Percentiles rank a stretch among this genome's conserved stretches.
Evolutionary conservation across 768 basidiomycete genomes (phyloP).

Genomic region (Melanogaster broomeanus): DNA sequence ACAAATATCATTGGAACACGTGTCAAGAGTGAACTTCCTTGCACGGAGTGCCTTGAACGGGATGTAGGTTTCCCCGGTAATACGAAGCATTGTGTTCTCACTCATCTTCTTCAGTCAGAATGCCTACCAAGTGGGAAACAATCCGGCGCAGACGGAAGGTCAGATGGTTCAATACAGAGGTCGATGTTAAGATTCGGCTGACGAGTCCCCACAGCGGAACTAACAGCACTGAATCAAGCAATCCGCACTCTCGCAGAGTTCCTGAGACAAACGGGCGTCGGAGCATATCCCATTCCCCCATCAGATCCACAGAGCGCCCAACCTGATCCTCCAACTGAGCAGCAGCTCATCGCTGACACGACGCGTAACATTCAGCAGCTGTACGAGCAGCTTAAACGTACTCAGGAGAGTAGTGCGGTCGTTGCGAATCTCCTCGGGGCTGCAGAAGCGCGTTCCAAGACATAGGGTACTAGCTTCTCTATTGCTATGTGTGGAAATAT

Average conservation of each 20-base stretch:
- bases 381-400: conserved; percentile 53
- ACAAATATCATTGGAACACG: conserved; percentile 47
- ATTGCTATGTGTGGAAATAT: background rate
- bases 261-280: conserved; percentile 62
- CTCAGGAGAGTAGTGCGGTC: conserved; percentile 57
- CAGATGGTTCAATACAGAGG: too few species aligned
- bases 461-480: background rate
- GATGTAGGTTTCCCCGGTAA: conserved; percentile 45
- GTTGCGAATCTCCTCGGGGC: conserved; percentile 45
- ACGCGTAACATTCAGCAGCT: conserved; percentile 43
- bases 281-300: conserved; percentile 57
- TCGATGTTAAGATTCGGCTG: too few species aligned
- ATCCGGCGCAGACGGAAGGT: conserved; percentile 59
- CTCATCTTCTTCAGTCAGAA: conserved; percentile 45
- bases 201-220: conserved; percentile 40
- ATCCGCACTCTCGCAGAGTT: conserved; percentile 47
- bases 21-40: conserved; percentile 48
- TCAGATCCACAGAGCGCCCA: conserved; percentile 10
- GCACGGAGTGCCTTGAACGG: conserved; percentile 50
- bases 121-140: conserved; percentile 58
- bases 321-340: conserved; percentile 40
- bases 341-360: conserved; percentile 45
- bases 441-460: conserved; percentile 27
- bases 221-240: conserved; percentile 52
- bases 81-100: too few species aligned